Base-by-base conservation (phyloP, 2,329 filamentous ascomycete species). In the Anthostomella pinea region DNA sequence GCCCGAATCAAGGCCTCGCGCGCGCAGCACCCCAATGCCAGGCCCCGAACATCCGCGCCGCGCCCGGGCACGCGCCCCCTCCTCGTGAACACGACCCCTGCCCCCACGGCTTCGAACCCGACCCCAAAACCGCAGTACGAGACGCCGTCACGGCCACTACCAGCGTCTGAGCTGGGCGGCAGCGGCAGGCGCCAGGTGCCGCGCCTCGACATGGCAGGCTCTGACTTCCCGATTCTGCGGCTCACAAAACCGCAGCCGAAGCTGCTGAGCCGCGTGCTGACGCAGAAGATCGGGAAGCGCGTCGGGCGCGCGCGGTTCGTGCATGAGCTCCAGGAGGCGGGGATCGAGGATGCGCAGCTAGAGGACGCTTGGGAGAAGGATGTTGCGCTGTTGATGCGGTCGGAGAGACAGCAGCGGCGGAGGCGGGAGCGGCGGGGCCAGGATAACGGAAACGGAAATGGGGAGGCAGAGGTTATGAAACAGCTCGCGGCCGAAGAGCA, bases 151-250 rank as follows among this genome's bases (percentile, higher is more conserved):
- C 69, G 68, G 2, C 75, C 77, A 2, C 67, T 66, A 0, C 78
- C 79, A 0, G 63, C 65, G 2, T 49, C 63, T 2, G 56, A 66
- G 15, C 65, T 85, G 2, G 62, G 62, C 9, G 74, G 73, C 8
- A 62, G 61, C 6, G 60, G 58, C 1, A 52, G 52, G 10, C 73
- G 83, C 15, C 69, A 73, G 29, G 68, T 87, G 3, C 85, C 85
- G 1, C 63, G 64, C 1, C 54, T 87, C 1, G 64, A 73, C 20
- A 70, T 74, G 4, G 69, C 79, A 3, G 67, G 70, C 25, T n/a
- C n/a, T n/a, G 70, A 69, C 17, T 60, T 81, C 16, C 77, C 83
- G 1, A 83, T 89, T 52, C 58, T 91, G 18, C 77, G 85, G 22
- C 61, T 83, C 28, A 71, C 66, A 44, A 85, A 84, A 57, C 80